A percentile compares a stretch with the other conserved stretches of the same genome.
Evolutionary conservation across 495 filamentous ascomycete species (phyloP).

Genomic region (Penicillium atrosanguineum): DNA sequence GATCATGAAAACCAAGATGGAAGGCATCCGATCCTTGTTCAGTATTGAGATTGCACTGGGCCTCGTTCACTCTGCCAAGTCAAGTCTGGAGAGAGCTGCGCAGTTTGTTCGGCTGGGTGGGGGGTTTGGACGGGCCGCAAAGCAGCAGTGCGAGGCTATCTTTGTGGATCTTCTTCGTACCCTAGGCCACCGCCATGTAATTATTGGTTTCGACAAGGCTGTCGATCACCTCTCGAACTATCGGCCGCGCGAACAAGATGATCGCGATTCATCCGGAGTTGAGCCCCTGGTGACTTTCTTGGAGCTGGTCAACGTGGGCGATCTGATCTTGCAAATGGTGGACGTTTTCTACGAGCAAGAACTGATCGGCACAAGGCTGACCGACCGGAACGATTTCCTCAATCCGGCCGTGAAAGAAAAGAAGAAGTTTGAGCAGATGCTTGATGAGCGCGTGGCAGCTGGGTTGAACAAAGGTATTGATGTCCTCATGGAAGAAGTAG

Average conservation of each 20-base stretch:
- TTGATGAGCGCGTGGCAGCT: conserved; percentile 94
- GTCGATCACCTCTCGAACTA: conserved; percentile 89
- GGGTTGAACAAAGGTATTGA: conserved; percentile 97
- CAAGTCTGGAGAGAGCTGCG: conserved; percentile 79
- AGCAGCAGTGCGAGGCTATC: conserved; percentile 85
- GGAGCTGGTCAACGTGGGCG: conserved; percentile 96
- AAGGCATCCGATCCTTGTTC: conserved; percentile 91
- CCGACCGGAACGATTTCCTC: conserved; percentile 91
- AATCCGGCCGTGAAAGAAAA: conserved; percentile 90
- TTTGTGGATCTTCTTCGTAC: conserved; percentile 82
- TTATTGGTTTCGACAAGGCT: conserved; percentile 85
- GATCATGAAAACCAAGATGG: conserved; percentile 89
- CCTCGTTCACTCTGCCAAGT: conserved; percentile 87
- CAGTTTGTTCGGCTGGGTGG: conserved; percentile 77
- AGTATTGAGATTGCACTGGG: conserved; percentile 92
- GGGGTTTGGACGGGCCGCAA: conserved; percentile 76
- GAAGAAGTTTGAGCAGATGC: conserved; percentile 98
- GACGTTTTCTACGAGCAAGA: conserved; percentile 99
- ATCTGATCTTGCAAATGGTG: conserved; percentile 98
- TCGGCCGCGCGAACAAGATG: conserved; percentile 80
- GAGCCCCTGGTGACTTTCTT: conserved; percentile 93
- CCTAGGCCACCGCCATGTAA: conserved; percentile 83
- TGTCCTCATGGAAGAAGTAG: conserved; percentile 97
- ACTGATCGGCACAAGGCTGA: conserved; percentile 74
- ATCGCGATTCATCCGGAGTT: conserved; percentile 69